Base-by-base conservation (phyloP, 495 filamentous ascomycete species). In the Penicillium longicatenatum region DNA sequence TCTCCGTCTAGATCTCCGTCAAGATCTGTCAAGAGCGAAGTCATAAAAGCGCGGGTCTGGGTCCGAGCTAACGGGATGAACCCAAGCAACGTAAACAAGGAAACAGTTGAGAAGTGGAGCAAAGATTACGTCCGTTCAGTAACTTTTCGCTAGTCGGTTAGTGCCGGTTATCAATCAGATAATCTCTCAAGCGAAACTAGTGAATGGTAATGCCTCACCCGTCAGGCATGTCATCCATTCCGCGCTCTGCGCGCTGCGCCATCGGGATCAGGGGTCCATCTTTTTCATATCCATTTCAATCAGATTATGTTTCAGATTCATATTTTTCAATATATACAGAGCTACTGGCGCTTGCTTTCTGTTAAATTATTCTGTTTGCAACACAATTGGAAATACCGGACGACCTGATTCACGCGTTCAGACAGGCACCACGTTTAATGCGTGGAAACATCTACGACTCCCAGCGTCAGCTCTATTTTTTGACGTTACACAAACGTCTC, bases 131-230 rank as follows among this genome's bases (percentile, higher is more conserved):
- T 24, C 19, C 16, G 6, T 46, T 46, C n/a, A 46, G 20, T 46
- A 46, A 26, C 21, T 24, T 24, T 46, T 46, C 11, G 12, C 22
- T 46, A 46, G 20, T 24, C 9, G 44, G 44, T 24, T 26, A 19
- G 20, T 22, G 26, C 44, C 44, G 44, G 44, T 24, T 46, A 46
- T 46, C 44, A 46, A 46, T 46, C 44, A 46, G 21, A 14, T 46
- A 24, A 46, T 46, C 44, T 46, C 21, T 22, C 12, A 46, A 46
- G 44, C 44, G 44, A 46, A 46, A 46, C 21, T 26, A 46, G 44
- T 21, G 44, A 46, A 46, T 20, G 41, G 2, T 1, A 24, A 21
- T 14, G 44, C 44, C 44, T 46, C 16, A 46, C 10, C 44, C 44
- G 44, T 12, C 21, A 26, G 43, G 43, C 43, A 24, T 11, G 31